Conservation (phyloP, 2,329 filamentous ascomycete species). For the Fusarium sp. region DNA sequence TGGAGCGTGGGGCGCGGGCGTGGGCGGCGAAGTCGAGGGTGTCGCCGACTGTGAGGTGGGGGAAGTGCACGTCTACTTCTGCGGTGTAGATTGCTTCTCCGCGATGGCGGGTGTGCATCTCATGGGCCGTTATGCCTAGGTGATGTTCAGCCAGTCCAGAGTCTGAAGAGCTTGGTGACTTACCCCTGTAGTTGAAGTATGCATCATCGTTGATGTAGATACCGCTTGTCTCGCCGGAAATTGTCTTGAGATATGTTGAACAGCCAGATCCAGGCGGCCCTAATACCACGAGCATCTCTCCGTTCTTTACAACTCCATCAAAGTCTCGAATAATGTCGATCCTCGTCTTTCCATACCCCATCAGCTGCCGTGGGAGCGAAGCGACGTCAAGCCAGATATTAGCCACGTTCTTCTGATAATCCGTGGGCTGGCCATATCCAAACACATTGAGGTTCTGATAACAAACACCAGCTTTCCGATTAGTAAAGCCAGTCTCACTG, state of each 20-base stretch:
- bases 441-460: conserved; percentile 74
- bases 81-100: conserved; percentile 87
- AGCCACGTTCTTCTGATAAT: conserved; percentile 73
- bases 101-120: conserved; percentile 53
- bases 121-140: conserved; percentile 34
- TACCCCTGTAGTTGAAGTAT: conserved; percentile 81
- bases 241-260: conserved; percentile 82
- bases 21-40: conserved; percentile 79
- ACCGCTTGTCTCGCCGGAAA: conserved; percentile 82
- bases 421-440: conserved; percentile 73
- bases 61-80: conserved; percentile 83
- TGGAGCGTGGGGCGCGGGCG: conserved; percentile 69
- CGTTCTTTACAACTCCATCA: conserved; percentile 72
- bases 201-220: conserved; percentile 75
- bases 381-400: conserved; percentile 65
- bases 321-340: conserved; percentile 74
- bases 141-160: not conserved
- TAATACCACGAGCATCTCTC: conserved; percentile 78
- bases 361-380: conserved; percentile 56
- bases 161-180: fast-evolving
- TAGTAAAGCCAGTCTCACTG: conserved; percentile 18
- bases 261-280: conserved; percentile 77
- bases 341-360: conserved; percentile 64
- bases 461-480: conserved; percentile 62
- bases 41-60: conserved; percentile 77